These are phyloP conservation scores for Penicillium manginii DNA, from an alignment of 495 filamentous ascomycete genomes.

Conservation along the genomic window DNA sequence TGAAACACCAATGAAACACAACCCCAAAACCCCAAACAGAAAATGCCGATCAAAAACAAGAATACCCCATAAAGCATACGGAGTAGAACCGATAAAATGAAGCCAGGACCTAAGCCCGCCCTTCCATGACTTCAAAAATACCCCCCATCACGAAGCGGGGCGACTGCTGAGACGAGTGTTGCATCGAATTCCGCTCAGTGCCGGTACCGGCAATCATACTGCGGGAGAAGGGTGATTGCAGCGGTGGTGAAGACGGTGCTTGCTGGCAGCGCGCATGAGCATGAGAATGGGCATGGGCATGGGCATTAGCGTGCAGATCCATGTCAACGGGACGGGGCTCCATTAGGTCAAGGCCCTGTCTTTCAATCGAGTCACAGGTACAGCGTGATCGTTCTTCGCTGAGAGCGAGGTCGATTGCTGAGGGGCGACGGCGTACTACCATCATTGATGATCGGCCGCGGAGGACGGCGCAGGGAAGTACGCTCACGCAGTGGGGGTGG, in stretches of 20 bases:
- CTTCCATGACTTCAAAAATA: conserved; percentile 56
- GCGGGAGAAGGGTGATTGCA: background rate
- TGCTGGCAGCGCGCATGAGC: conserved; percentile 2
- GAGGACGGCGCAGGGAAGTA: conserved; percentile 33
- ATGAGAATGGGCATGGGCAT: too few species aligned
- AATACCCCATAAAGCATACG: background rate
- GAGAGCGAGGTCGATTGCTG: conserved; percentile 46
- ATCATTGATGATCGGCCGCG: conserved; percentile 41
- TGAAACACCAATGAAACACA: background rate
- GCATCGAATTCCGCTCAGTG: conserved; percentile 5
- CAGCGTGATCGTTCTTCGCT: conserved; percentile 47
- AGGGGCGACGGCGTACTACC: conserved; percentile 45
- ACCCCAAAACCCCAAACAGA: background rate
- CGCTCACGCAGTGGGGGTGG: conserved; percentile 26
- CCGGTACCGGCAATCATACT: background rate
- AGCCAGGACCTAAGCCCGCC: conserved; percentile 27
- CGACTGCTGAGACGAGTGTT: conserved; percentile 14
- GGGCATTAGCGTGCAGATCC: conserved; percentile 24
- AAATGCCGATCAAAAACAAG: background rate
- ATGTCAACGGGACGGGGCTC: conserved; percentile 49
- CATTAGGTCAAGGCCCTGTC: conserved; percentile 48
- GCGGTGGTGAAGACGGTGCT: background rate
- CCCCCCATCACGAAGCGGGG: conserved; percentile 51
- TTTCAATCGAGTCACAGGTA: conserved; percentile 40
- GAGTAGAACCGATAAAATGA: conserved; percentile 5